Conservation (phyloP, 1,284 basidiomycete genomes). For the Boletellus sp. region DNA sequence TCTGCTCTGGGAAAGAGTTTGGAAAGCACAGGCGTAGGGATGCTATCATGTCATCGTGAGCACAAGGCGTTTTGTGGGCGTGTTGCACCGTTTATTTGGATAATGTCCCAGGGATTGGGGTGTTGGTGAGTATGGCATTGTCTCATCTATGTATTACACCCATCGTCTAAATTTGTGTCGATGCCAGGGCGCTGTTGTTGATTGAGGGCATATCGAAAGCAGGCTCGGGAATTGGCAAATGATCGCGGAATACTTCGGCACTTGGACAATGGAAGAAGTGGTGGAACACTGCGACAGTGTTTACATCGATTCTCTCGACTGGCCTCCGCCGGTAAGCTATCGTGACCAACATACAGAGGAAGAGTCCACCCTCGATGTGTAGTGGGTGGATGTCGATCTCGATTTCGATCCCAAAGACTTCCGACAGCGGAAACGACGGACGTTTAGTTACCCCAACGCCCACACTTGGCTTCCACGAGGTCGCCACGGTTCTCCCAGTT, state of each 20-base stretch:
- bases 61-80: background rate
- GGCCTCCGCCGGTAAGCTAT: constrained; percentile 72
- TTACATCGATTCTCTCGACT: constrained; percentile 76
- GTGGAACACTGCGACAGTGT: constrained; percentile 85
- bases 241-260: constrained; percentile 94
- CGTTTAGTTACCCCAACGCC: constrained; percentile 76
- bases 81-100: constrained; percentile 4
- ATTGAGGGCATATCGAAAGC: constrained; percentile 88
- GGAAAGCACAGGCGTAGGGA: constrained; percentile 85
- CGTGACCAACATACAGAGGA: background rate
- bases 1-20: constrained; percentile 90
- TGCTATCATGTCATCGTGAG: constrained; percentile 90
- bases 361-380: too few relatives aligned
- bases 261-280: constrained; percentile 91
- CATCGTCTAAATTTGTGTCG: background rate
- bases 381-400: constrained; percentile 64
- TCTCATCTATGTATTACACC: background rate
- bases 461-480: constrained; percentile 90
- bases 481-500: constrained; percentile 92
- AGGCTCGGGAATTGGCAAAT: constrained; percentile 98
- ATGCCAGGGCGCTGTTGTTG: constrained; percentile 77
- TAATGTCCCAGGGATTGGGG: constrained; percentile 89
- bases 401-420: constrained; percentile 79
- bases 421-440: constrained; percentile 80
- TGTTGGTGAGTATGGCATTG: constrained; percentile 80